Base-by-base conservation (phyloP, 2,329 filamentous ascomycete species). In the Aspergillus puulaauensis region DNA sequence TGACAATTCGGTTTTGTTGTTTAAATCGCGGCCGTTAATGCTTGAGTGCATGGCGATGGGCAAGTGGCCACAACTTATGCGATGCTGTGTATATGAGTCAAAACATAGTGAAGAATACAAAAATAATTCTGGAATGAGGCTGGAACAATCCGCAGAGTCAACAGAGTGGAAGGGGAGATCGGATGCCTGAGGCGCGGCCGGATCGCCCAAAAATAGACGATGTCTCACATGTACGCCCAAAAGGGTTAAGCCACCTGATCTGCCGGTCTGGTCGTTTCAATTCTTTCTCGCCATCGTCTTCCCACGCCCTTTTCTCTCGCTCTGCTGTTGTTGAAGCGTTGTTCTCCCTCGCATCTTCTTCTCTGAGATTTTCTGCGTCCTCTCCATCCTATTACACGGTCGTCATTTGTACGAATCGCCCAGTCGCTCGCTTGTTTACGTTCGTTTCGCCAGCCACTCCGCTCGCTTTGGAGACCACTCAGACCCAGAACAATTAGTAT, bases 371-470 rank as follows among this genome's bases (percentile, higher is more conserved):
- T 23, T 51, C 21, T 40, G 40, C 41, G 31, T 47, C 21, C 39
- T 51, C 44, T 47, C 33, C 52, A 17, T 19, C 19, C 17, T 31
- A 19, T 35, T 44, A 37, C 21, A 19, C 39, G 44, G n/a, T 35
- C 31, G n/a, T 48, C 19, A 41, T 48, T 37, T 41, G 51, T 15
- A 24, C 35, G 37, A 51, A 48, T 52, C 50, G n/a, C 15, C 39
- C 58, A 50, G 64, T 65, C 65, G 55, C 61, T 66, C 62, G 63
- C 64, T 67, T 66, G 64, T 67, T 65, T 65, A 65, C 51, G 14
- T 45, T 48, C 54, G 57, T 45, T 54, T 17, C 21, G 7, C 52
- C 44, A 24, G 40, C 54, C 41, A 51, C 61, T 54, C 56, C 60
- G 51, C 50, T 47, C 57, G 56, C 58, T 58, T 43, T 59, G 46